Evolutionary conservation across 495 filamentous ascomycete genomes (phyloP), one percentile per base, ranked within the genome.

Genomic region (Trichocladium uniseriatum): DNA sequence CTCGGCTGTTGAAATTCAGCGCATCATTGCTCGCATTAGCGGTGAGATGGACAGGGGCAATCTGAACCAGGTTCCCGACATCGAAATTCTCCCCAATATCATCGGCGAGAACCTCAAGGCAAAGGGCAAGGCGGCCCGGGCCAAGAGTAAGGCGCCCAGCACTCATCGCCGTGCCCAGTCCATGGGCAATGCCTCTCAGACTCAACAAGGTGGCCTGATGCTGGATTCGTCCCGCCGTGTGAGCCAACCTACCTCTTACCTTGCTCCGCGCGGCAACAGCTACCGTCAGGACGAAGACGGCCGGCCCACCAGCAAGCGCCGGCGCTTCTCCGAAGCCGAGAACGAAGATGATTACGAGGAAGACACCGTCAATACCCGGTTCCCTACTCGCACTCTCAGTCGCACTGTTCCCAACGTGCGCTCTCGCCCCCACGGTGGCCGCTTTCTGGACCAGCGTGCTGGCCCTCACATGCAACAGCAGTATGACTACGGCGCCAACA

Each of bases 81-180:
- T 87, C 29, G 83, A 86, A 59, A 75, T 87, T 24, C 62, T 87
- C 16, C 82, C 83, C 5, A 70, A 69, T 20, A 79, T 81, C 45
- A 54, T 35, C 27, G 62, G 62, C n/a, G 41, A 16, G 14, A 35
- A 37, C 3, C 43, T 41, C 37, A 54, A 35, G 27, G 28, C 48
- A 7, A 42, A 51, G 31, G 6, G 6, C n/a, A 51, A 59, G 38
- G 24, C 24, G n/a, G 28, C 19, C 36, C 16, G 47, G 20, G 28
- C 49, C 7, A 57, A 54, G 48, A 34, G 52, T 8, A 62, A 63
- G 43, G 11, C 31, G 2, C 10, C 31, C 5, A 32, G 5, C 31
- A 4, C 31, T 15, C 71, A 72, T 46, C 66, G 60, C 47, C 62
- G 70, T 27, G 64, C 70, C 6, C 67, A 69, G 53, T 72, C 69